Evolutionary conservation across 345 rosid genomes (phyloP).

Genomic region (Hevea brasiliensis): DNA sequence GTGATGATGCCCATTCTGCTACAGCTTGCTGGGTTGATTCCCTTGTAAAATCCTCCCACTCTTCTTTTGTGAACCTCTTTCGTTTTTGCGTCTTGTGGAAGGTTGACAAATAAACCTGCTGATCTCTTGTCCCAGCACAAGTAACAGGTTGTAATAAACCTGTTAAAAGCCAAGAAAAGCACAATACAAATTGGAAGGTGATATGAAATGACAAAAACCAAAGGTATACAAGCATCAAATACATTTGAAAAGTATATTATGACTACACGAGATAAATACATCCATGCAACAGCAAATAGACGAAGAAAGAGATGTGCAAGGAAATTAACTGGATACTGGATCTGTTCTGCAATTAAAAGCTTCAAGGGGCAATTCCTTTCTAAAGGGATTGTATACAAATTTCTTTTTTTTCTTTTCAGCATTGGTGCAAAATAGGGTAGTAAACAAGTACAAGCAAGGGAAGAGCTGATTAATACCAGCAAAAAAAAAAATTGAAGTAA

Average conservation of each 20-base stretch:
- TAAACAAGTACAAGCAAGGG: background rate
- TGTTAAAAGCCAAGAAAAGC: slow-evolving; percentile 9
- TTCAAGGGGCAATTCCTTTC: no score
- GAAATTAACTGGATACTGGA: background rate
- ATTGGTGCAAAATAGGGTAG: background rate
- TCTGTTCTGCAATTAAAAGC: background rate
- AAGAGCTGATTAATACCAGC: background rate
- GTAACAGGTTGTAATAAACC: slow-evolving; percentile 40
- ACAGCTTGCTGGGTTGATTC: slow-evolving; percentile 42
- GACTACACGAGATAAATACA: background rate
- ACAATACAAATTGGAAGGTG: background rate
- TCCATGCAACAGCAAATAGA: background rate
- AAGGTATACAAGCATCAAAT: no score
- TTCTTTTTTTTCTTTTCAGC: background rate
- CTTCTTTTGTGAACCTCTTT: slow-evolving; percentile 61
- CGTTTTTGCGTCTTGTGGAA: slow-evolving; percentile 56
- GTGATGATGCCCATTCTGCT: slow-evolving; percentile 52
- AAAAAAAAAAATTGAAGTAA: background rate
- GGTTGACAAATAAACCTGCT: slow-evolving; percentile 61
- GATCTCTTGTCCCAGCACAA: slow-evolving; percentile 13
- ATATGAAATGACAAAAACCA: background rate
- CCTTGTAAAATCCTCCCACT: slow-evolving; percentile 72
- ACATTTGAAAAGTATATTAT: no score
- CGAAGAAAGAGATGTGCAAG: background rate
- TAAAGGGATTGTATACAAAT: no score